A percentile compares a stretch with the other conserved stretches of the same genome.
phyloP scores from a whole-genome alignment of 2,329 filamentous ascomycete genomes.

The Microdochium bolleyi region DNA sequence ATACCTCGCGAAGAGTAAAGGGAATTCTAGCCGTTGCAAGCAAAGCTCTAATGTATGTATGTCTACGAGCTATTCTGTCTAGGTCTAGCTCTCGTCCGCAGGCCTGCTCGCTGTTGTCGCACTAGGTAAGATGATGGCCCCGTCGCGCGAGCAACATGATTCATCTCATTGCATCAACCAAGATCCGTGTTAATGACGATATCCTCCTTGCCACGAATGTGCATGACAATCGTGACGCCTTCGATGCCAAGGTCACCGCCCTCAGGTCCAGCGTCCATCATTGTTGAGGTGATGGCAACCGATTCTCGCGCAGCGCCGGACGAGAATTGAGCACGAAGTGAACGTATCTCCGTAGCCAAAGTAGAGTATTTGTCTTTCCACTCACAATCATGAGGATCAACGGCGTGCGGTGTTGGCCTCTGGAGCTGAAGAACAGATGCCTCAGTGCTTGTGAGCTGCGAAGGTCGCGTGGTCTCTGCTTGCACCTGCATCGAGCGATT shows the following conservation, averaged over 20 bases:
- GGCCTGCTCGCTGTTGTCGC: too few species aligned
- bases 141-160: too few species aligned
- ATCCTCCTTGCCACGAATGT: slow-evolving; percentile 39
- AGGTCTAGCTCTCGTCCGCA: too few species aligned
- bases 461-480: background rate
- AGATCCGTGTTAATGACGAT: slow-evolving; percentile 43
- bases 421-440: background rate
- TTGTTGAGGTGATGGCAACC: slow-evolving; percentile 11
- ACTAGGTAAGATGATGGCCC: too few species aligned
- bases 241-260: slow-evolving; percentile 33
- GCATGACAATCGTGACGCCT: slow-evolving; percentile 42
- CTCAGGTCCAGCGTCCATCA: slow-evolving; percentile 8
- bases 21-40: too few species aligned
- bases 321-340: slow-evolving; percentile 29
- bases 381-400: background rate
- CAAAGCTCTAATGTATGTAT: too few species aligned
- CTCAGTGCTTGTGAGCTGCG: background rate
- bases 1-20: too few species aligned
- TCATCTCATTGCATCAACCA: background rate
- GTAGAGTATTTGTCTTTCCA: background rate
- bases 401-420: background rate
- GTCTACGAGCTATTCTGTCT: too few species aligned
- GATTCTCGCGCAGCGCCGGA: slow-evolving; percentile 3
- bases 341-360: slow-evolving; percentile 30
- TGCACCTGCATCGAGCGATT: background rate